phyloP scores from a whole-genome alignment of 352 stramenopile species.

The Phytophthora sp. region DNA sequence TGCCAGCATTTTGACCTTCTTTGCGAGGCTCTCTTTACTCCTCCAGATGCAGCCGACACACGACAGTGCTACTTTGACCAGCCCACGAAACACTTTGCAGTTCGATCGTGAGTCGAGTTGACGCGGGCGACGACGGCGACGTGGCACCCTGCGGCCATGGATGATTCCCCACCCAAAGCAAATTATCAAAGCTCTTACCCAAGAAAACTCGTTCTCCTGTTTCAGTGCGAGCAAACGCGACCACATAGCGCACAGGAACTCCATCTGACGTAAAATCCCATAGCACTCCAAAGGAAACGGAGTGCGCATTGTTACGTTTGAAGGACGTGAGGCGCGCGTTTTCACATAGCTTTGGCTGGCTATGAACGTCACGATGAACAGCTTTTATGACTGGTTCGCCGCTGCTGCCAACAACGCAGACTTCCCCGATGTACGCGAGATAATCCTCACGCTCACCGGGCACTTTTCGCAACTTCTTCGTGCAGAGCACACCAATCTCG shows the following conservation, averaged over 20 bases:
- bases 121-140: constrained; percentile 20
- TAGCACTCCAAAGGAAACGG: constrained; percentile 36
- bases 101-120: constrained; percentile 32
- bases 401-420: constrained; percentile 35
- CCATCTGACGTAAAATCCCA: constrained; percentile 31
- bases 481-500: constrained; percentile 46
- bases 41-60: constrained; percentile 31
- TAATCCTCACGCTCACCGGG: constrained; percentile 30
- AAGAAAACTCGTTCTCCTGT: constrained; percentile 25
- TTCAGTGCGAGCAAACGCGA: constrained; percentile 31
- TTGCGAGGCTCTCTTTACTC: too few species aligned
- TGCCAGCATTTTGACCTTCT: too few species aligned
- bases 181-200: constrained; percentile 36
- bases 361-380: constrained; percentile 21
- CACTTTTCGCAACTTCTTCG: constrained; percentile 28
- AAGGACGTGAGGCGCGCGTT: constrained; percentile 28
- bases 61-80: constrained; percentile 19
- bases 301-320: constrained; percentile 12
- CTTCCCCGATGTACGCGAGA: constrained; percentile 39
- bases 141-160: constrained; percentile 17
- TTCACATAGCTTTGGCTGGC: constrained; percentile 18
- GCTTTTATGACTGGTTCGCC: constrained; percentile 16
- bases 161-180: constrained; percentile 21
- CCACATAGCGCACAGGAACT: constrained; percentile 32
- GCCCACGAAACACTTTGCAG: constrained; percentile 37